Evolutionary conservation across 2,329 filamentous ascomycete species (phyloP).

Genomic region (Allantophomopsis cytisporea): DNA sequence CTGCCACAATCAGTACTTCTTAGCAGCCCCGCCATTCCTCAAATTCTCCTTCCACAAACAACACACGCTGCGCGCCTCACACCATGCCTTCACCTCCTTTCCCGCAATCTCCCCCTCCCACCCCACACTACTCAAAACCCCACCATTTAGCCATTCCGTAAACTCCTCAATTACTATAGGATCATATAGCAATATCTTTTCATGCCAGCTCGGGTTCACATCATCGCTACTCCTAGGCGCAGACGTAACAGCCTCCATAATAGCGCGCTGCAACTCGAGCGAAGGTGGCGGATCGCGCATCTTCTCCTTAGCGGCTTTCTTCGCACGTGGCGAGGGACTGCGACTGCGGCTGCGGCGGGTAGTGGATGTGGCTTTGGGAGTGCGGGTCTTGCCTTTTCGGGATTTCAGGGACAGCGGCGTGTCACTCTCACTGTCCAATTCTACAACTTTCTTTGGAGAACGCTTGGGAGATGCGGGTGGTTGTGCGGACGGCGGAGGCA

Average conservation of each 20-base stretch:
- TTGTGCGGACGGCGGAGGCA: constrained; percentile 1
- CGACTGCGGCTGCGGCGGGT: constrained; percentile 4
- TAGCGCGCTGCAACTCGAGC: constrained; percentile 30
- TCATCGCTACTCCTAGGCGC: constrained; percentile 35
- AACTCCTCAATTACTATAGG: constrained; percentile 82
- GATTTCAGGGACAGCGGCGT: constrained; percentile 10
- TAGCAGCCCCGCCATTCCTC: constrained; percentile 1
- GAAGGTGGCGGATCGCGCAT: constrained; percentile 6
- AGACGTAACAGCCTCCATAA: constrained; percentile 38
- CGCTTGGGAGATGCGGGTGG: constrained; percentile 18
- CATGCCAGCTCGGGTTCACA: constrained; percentile 58
- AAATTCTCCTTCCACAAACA: constrained; percentile 49
- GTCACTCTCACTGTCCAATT: constrained; percentile 8
- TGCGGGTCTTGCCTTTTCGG: constrained; percentile 23
- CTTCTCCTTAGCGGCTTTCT: constrained; percentile 3
- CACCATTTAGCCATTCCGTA: constrained; percentile 67
- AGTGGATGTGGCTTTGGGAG: constrained; percentile 10
- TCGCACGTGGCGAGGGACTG: constrained; percentile 2
- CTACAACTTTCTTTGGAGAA: constrained; percentile 3
- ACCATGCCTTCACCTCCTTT: constrained; percentile 73
- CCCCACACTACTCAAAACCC: constrained; percentile 45
- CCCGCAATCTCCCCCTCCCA: constrained; percentile 52
- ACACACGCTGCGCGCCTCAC: constrained; percentile 74
- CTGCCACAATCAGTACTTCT: too few relatives aligned
- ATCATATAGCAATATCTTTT: constrained; percentile 90